These are phyloP conservation scores for Ricinus communis DNA, from an alignment of 345 rosid species.

Conservation along the genomic window DNA sequence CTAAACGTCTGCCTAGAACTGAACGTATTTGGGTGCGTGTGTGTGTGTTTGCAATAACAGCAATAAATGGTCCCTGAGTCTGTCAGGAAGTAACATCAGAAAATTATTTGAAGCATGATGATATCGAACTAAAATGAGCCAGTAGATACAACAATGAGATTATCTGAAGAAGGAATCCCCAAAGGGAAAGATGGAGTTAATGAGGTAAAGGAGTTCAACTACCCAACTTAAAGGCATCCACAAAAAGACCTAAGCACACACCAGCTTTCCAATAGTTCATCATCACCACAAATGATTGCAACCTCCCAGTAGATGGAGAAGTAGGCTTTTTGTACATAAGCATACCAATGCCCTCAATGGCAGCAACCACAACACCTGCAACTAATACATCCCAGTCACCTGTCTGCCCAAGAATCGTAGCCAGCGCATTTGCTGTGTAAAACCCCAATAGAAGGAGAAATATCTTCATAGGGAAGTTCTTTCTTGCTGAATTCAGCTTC, in stretches of 20 bases:
- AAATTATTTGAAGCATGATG: too few species aligned
- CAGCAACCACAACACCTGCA: constrained; percentile 90
- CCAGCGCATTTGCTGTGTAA: constrained; percentile 94
- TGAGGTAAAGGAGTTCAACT: constrained; percentile 39
- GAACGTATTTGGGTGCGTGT: too few species aligned
- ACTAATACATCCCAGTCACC: constrained; percentile 98
- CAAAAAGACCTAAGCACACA: constrained; percentile 91
- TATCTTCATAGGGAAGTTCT: constrained; percentile 86
- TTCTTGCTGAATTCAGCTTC: constrained; percentile 79
- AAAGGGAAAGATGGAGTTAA: not conserved
- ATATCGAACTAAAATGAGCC: not conserved
- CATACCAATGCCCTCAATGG: constrained; percentile 94
- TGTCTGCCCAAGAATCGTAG: constrained; percentile 96
- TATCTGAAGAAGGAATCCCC: too few species aligned
- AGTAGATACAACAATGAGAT: not conserved
- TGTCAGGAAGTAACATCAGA: too few species aligned
- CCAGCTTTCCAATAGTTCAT: constrained; percentile 98
- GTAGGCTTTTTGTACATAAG: constrained; percentile 71
- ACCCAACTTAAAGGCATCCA: constrained; percentile 95
- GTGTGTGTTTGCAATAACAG: too few species aligned
- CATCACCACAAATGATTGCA: constrained; percentile 72
- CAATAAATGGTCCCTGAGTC: too few species aligned
- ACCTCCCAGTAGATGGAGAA: constrained; percentile 46
- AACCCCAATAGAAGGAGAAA: constrained; percentile 85
- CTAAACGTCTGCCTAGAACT: too few species aligned